phyloP scores from a whole-genome alignment of 352 stramenopile species.

The Elongisporangium prolatum region DNA sequence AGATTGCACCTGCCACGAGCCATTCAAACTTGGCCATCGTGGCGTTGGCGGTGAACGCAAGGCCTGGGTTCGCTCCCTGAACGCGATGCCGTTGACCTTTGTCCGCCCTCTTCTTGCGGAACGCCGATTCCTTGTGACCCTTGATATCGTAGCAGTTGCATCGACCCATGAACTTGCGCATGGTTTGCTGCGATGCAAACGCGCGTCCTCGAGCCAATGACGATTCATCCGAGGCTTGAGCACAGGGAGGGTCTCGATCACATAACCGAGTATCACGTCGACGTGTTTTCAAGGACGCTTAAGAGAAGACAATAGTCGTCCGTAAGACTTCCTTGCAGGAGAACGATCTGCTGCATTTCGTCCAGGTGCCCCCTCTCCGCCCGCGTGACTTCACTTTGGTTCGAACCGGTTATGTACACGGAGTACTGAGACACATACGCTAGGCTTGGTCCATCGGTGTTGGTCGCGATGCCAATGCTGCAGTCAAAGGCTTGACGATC shows the following conservation, averaged over 20 bases:
- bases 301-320: slow-evolving; percentile 12
- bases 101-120: slow-evolving; percentile 3
- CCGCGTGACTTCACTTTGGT: too few species aligned
- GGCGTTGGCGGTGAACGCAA: slow-evolving; percentile 4
- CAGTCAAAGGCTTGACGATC: slow-evolving; percentile 70
- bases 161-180: neutral
- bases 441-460: slow-evolving; percentile 68
- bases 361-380: slow-evolving; percentile 16
- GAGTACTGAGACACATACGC: too few species aligned
- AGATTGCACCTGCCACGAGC: slow-evolving; percentile 11
- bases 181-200: neutral
- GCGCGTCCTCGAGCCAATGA: neutral
- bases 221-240: neutral
- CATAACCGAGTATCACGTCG: slow-evolving; percentile 1
- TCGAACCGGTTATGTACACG: too few species aligned
- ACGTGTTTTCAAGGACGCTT: neutral
- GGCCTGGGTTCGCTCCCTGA: neutral
- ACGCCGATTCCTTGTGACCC: slow-evolving; percentile 1
- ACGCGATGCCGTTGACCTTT: neutral
- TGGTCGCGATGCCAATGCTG: slow-evolving; percentile 63
- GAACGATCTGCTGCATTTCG: slow-evolving; percentile 15
- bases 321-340: slow-evolving; percentile 19
- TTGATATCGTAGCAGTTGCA: slow-evolving; percentile 1
- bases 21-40: slow-evolving; percentile 6
- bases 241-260: neutral